Conservation (phyloP, 352 stramenopile genomes). For the Stephanocyclus meneghinianus region DNA sequence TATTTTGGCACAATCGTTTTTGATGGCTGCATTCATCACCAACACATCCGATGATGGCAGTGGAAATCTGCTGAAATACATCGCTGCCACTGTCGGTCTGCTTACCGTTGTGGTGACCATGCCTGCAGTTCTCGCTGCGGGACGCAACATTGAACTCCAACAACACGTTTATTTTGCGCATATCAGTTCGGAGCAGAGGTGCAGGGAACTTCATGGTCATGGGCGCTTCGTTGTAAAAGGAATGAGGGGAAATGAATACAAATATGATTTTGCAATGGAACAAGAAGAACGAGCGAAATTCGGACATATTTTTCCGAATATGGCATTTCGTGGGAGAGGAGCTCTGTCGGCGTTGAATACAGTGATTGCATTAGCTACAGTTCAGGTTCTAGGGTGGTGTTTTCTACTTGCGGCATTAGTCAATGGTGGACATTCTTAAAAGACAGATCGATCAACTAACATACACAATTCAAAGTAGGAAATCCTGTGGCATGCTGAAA, state of each 20-base stretch:
- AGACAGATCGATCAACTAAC: background rate
- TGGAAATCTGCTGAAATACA: constrained; percentile 36
- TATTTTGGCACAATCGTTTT: constrained; percentile 56
- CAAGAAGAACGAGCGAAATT: constrained; percentile 9
- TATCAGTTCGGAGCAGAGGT: constrained; percentile 35
- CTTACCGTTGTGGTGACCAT: constrained; percentile 48
- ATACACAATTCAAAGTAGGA: background rate
- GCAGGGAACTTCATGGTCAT: constrained; percentile 35
- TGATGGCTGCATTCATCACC: constrained; percentile 57
- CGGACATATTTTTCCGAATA: constrained; percentile 48
- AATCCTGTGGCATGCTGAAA: no score
- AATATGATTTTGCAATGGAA: constrained; percentile 9
- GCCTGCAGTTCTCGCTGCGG: constrained; percentile 43
- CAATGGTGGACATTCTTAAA: constrained; percentile 12
- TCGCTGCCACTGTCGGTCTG: constrained; percentile 49
- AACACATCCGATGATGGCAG: constrained; percentile 13
- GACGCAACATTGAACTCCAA: constrained; percentile 55
- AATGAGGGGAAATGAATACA: background rate
- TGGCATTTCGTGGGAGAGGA: constrained; percentile 37
- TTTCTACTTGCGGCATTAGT: constrained; percentile 29
- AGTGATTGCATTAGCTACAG: constrained; percentile 26
- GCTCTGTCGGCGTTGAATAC: constrained; percentile 35
- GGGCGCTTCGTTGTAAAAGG: constrained; percentile 6
- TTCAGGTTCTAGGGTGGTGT: constrained; percentile 36
- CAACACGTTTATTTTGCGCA: constrained; percentile 52